A percentile compares a stretch with the other conserved stretches of the same genome.
Conservation (phyloP, 2,329 filamentous ascomycete genomes). For the Cercospora nicotianae region DNA sequence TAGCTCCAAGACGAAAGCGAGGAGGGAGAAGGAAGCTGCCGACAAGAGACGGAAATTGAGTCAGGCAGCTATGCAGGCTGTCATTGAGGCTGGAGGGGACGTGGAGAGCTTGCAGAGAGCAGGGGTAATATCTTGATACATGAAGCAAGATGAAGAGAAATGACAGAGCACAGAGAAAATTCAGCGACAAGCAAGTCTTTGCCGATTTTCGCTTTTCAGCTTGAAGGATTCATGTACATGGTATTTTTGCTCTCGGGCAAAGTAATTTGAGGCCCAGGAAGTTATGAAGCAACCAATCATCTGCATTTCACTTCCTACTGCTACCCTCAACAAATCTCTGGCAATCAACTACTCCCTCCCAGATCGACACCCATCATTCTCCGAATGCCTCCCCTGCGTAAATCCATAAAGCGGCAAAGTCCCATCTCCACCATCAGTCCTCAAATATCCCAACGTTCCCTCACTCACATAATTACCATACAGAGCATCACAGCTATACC, state of each 20-base stretch:
- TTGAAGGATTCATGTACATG: background rate
- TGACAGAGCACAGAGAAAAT: background rate
- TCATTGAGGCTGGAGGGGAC: conserved; percentile 71
- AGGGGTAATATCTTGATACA: conserved; percentile 37
- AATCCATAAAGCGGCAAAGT: background rate
- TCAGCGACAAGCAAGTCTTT: background rate
- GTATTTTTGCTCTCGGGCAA: background rate
- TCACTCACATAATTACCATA: background rate
- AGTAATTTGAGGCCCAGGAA: background rate
- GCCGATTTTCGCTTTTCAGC: background rate
- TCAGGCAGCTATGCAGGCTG: conserved; percentile 67
- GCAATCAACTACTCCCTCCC: background rate
- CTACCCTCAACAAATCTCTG: too few relatives aligned
- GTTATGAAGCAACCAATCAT: background rate
- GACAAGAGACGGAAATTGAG: conserved; percentile 71
- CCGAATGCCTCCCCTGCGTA: background rate
- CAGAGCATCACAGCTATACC: background rate
- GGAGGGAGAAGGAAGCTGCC: conserved; percentile 80
- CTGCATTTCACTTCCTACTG: background rate
- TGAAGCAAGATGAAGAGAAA: background rate
- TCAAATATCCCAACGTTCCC: background rate
- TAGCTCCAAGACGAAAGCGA: conserved; percentile 89
- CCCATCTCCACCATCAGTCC: background rate
- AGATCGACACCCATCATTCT: background rate
- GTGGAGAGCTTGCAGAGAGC: conserved; percentile 46